Base-by-base conservation (phyloP, 164 flowering plant genomes). In the Warburgia ugandensis region DNA sequence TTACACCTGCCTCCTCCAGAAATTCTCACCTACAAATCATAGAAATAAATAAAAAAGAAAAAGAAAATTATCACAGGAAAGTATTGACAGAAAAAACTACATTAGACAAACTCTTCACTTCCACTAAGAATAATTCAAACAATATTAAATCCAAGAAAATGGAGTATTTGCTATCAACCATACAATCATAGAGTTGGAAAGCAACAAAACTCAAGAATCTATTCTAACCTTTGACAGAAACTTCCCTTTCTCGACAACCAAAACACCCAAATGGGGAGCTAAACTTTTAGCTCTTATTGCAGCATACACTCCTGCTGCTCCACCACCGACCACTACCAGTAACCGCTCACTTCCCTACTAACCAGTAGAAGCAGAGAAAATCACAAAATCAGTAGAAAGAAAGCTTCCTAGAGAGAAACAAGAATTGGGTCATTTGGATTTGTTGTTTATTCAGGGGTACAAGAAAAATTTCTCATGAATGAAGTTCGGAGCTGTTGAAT, bases 1-100 rank as follows among this genome's bases (percentile, higher is more conserved):
- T 92, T 92, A 76, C 98, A 92, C 29, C 96, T 71, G 1, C 98
- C 98, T 37, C 98, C 98, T 6, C 98, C 98, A 47, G 98, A 92
- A 60, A 92, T 71, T 55, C 73, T 92, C 1, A 92, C 98, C 98
- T 91, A 62, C 29, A 40, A 50, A 66, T 4, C 13, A 30, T 19
- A 60, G 4, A 19, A 44, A 29, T 12, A 8, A 39, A 7, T 9
- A 39, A 6, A 22, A n/a, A n/a, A n/a, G n/a, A n/a, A 6, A 16
- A 19, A 39, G 16, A 6, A 13, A 14, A 14, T 7, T 13, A 14
- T 3, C 43, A 14, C 3, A 39, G 7, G 43, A 19, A 39, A 6
- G 43, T 16, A 13, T 16, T 6, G 13, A n/a, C 29, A 50, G 14
- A 21, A 21, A 20, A 21, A 21, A 17, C 38, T 7, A 2, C 17